Evolutionary conservation across 2,329 filamentous ascomycete species (phyloP), one percentile per base, ranked within the genome.

Genomic region (Thelonectria rubi): DNA sequence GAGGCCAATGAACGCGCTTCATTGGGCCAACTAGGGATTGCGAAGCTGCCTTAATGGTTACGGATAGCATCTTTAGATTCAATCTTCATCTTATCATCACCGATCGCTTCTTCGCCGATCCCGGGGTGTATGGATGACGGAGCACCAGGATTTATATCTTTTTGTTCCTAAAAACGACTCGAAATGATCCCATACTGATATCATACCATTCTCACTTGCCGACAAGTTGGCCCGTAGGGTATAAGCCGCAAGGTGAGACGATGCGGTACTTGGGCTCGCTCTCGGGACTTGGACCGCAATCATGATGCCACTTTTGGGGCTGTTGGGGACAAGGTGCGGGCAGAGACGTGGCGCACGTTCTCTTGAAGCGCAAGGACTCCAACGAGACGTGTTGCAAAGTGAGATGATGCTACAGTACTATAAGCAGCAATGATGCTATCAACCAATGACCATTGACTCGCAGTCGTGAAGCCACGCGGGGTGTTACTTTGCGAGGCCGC

Each of bases 171-270:
- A 53, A 47, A 39, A 32, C 52, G 53, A 51, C 42, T 26, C 45
- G 18, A 37, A 56, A 56, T 61, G 48, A 53, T 57, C 53, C 58
- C 48, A 61, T 61, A 21, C n/a, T 57, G 58, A 61, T 61, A 49
- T 54, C 58, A 53, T 57, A 45, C 48, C 47, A 48, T 46, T 56
- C 11, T 57, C 17, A n/a, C 26, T 37, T 54, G 34, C 20, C 34
- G 48, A 57, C 34, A 42, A 46, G 48, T 53, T 61, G 42, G 53
- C 24, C 52, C 47, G 47, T 46, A 47, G 24, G 32, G 37, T 43
- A 37, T 17, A 30, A 32, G 24, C 46, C 14, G 17, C 55, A 46
- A 24, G 20, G 15, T 51, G 42, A 34, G 34, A 43, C 40, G 54
- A 39, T 18, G 47, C 42, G 48, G 58, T 42, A 53, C 42, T 61